phyloP scores from a whole-genome alignment of 2,329 filamentous ascomycete species.

The Cordyceps fumosorosea region DNA sequence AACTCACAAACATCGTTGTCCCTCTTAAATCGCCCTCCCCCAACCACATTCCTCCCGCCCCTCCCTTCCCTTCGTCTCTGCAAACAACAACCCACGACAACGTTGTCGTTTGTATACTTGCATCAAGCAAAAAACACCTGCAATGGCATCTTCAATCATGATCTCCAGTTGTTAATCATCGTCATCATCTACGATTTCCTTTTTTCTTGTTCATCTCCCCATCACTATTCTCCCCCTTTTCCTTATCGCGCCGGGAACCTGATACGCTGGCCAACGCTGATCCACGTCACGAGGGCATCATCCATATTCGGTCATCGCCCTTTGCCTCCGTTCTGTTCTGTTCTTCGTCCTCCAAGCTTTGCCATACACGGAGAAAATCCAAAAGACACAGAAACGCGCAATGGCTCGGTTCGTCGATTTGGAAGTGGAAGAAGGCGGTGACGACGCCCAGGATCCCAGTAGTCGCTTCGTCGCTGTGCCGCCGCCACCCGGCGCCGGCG shows the following conservation, averaged over 20 bases:
- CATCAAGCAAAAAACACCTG: background rate
- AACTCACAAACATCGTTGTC: too few relatives aligned
- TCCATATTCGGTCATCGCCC: background rate
- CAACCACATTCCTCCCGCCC: background rate
- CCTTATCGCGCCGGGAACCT: background rate
- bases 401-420: conserved; percentile 21
- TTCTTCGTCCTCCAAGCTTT: background rate
- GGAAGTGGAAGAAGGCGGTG: conserved; percentile 16
- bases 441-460: conserved; percentile 10
- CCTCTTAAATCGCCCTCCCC: background rate
- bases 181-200: background rate
- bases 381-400: background rate
- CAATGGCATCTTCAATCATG: conserved; percentile 10
- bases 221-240: background rate
- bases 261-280: background rate
- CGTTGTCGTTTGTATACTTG: background rate
- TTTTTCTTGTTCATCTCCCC: background rate
- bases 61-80: background rate
- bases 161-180: background rate
- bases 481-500: background rate
- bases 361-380: background rate
- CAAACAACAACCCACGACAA: background rate
- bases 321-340: background rate
- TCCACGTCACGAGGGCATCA: conserved; percentile 9
- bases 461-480: conserved; percentile 5